These are phyloP conservation scores for Pulveroboletus sp. DNA, from an alignment of 768 basidiomycete genomes.

Conservation along the genomic window DNA sequence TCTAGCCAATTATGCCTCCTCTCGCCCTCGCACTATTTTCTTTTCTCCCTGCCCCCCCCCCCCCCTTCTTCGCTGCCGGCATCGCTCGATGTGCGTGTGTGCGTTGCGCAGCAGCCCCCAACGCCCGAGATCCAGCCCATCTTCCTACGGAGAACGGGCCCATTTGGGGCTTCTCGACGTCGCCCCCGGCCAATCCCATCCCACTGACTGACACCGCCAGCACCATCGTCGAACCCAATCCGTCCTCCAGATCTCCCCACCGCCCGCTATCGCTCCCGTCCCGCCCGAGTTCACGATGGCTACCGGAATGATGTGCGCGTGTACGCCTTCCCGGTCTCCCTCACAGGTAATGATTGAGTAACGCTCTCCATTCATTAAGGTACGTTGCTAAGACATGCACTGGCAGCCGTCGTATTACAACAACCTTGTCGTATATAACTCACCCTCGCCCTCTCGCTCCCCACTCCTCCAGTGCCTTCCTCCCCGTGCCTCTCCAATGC, in stretches of 20 bases:
- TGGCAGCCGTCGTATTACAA: slow-evolving; percentile 33
- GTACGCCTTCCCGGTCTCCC: slow-evolving; percentile 30
- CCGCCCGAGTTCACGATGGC: slow-evolving; percentile 28
- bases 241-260: slow-evolving; percentile 21
- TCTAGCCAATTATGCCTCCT: slow-evolving; percentile 25
- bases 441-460: slow-evolving; percentile 10
- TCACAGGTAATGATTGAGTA: slow-evolving; percentile 37
- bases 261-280: slow-evolving; percentile 27
- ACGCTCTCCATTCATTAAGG: slow-evolving; percentile 33
- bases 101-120: slow-evolving; percentile 11
- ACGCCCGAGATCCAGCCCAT: slow-evolving; percentile 18
- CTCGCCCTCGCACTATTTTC: slow-evolving; percentile 15
- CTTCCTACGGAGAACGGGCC: slow-evolving; percentile 27
- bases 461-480: slow-evolving; percentile 3
- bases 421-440: slow-evolving; percentile 33
- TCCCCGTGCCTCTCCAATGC: slow-evolving; percentile 17
- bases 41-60: slow-evolving; percentile 6
- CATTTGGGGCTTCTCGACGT: slow-evolving; percentile 20
- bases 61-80: slow-evolving; percentile 25
- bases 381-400: slow-evolving; percentile 34
- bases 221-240: slow-evolving; percentile 31
- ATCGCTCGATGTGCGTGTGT: slow-evolving; percentile 16
- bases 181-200: slow-evolving; percentile 27
- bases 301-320: slow-evolving; percentile 34
- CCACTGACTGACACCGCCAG: slow-evolving; percentile 29